These are phyloP conservation scores for Cytospora leucostoma DNA, from an alignment of 2,329 filamentous ascomycete genomes.

Conservation along the genomic window DNA sequence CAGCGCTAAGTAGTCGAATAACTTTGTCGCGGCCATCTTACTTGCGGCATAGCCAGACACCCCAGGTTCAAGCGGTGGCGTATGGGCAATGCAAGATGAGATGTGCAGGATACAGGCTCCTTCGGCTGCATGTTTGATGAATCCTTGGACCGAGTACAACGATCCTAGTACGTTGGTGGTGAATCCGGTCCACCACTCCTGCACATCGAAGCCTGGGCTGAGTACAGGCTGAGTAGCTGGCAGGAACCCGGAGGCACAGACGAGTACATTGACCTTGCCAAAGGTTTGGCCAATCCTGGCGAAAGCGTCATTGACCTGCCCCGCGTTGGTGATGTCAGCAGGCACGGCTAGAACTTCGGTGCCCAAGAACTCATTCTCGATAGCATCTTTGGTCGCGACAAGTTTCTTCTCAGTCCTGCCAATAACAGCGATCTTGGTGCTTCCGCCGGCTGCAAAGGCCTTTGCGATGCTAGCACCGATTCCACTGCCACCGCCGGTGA, in stretches of 20 bases:
- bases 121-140: constrained; percentile 8
- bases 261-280: constrained; percentile 3
- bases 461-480: constrained; percentile 5
- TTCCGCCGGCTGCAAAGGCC: constrained; percentile 8
- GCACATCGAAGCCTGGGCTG: constrained; percentile 5
- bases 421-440: constrained; percentile 3
- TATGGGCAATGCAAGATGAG: constrained; percentile 28
- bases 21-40: constrained; percentile 40
- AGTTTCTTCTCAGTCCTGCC: constrained; percentile 10
- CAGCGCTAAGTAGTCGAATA: constrained; percentile 39
- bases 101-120: constrained; percentile 11
- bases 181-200: constrained; percentile 11
- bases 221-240: constrained; percentile 4
- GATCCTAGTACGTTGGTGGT: constrained; percentile 9
- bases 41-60: constrained; percentile 36
- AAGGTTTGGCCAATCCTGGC: constrained; percentile 1
- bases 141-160: constrained; percentile 11
- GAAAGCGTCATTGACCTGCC: constrained; percentile 6
- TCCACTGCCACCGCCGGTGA: constrained; percentile 14
- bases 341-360: background rate
- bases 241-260: constrained; percentile 3
- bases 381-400: constrained; percentile 11
- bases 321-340: constrained; percentile 10
- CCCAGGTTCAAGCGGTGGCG: constrained; percentile 29
- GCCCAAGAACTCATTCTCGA: constrained; percentile 3